Evolutionary conservation across 2,329 filamentous ascomycete species (phyloP), one percentile per base, ranked within the genome.

Genomic region (Aspergillus sp.): DNA sequence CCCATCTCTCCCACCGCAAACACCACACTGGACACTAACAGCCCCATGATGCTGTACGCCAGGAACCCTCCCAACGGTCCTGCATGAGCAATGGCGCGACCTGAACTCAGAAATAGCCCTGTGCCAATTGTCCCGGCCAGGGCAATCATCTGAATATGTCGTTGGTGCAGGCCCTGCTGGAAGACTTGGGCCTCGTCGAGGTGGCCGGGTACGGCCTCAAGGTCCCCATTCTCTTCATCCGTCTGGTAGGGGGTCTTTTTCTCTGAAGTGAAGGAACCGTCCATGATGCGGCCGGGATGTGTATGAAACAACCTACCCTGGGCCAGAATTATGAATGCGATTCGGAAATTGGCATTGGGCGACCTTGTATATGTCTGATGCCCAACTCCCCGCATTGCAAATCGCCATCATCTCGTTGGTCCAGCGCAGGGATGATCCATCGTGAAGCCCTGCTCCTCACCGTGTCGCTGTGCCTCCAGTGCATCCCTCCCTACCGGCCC

Each of bases 71-170:
- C 71, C 8, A 72, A 48, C 15, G 75, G 75, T 2, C 75, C 75
- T 15, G 70, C 68, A 36, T 64, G 65, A 1, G 69, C 67, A 44
- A 77, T 71, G 8, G 73, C 73, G 39, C 62, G 61, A 2, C 75
- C 75, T n/a, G 71, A 75, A 41, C 73, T 69, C 7, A 77, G 66
- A 32, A 77, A 77, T 1, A 77, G 68, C 51, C 75, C 74, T 1
- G 74, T 77, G 7, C 75, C 74, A 39, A 77, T 73, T 4, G 72
- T 75, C 30, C 75, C 74, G 2, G 74, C 74, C 19, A 78, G 64
- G 13, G 75, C 73, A 49, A 77, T 76, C 73, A 77, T 75, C 59
- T 74, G 70, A 53, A 75, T 74, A 32, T 75, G 73, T 7, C 73
- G 67, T 57, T 73, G 68, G 41, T 70, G 67, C 8, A 74, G 68